These are phyloP conservation scores for Nissolia schottii DNA, from an alignment of 306 rosid species.

Conservation along the genomic window DNA sequence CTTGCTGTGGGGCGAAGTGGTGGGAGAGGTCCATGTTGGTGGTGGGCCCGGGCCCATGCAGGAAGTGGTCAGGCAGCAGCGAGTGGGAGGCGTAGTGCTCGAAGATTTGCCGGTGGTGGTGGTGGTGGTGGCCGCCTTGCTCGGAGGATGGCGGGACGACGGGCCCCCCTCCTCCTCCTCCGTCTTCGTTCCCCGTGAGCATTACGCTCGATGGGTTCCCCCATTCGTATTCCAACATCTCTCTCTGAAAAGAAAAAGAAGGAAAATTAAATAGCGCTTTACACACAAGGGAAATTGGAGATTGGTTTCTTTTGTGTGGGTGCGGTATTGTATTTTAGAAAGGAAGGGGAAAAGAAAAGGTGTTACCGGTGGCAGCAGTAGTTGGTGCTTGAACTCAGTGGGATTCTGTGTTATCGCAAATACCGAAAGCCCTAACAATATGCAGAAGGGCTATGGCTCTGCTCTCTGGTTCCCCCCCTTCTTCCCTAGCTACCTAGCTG, in stretches of 20 bases:
- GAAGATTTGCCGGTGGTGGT: conserved; percentile 53
- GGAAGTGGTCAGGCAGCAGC: conserved; percentile 34
- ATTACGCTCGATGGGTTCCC: conserved; percentile 67
- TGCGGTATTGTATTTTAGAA: too few relatives aligned
- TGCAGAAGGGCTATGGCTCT: neutral
- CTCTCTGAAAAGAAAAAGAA: neutral
- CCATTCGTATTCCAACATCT: conserved; percentile 95
- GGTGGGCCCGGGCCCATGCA: conserved; percentile 30
- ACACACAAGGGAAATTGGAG: too few relatives aligned
- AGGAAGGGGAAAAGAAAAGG: too few relatives aligned
- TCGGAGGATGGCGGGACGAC: conserved; percentile 35
- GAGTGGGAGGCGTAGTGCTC: conserved; percentile 53
- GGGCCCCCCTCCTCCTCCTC: too few relatives aligned
- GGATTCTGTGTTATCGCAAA: too few relatives aligned
- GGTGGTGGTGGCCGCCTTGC: too few relatives aligned
- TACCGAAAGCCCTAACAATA: conserved; percentile 26
- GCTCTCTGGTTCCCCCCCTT: neutral
- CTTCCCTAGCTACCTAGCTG: neutral
- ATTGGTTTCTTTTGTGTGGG: too few relatives aligned
- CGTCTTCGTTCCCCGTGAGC: conserved; percentile 53
- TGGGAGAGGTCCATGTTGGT: conserved; percentile 39
- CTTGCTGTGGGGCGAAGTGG: conserved; percentile 32
- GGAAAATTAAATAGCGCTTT: too few relatives aligned
- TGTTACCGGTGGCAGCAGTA: too few relatives aligned
- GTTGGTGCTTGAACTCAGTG: conserved; percentile 16